Conservation (phyloP, 805 yeast species). For the Candida vaughaniae region DNA sequence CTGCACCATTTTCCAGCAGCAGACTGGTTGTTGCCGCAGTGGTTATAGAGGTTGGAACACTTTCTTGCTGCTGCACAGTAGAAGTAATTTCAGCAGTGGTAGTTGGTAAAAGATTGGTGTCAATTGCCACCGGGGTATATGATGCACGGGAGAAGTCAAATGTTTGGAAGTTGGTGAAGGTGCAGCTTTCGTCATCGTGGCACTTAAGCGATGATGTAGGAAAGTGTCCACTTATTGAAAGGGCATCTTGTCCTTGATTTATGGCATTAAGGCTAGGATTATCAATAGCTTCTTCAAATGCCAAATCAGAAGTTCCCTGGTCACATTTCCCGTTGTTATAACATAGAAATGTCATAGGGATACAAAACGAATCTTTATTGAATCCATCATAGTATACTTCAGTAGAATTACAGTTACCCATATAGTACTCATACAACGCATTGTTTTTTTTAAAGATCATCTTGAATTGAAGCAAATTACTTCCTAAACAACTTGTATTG, state of each 20-base stretch:
- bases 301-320: slow-evolving; percentile 1
- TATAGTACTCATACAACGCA: slow-evolving; percentile 10
- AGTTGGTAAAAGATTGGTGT: not conserved
- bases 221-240: slow-evolving; percentile 7
- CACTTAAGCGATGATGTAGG: slow-evolving; percentile 8
- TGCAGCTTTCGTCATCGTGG: slow-evolving; percentile 5
- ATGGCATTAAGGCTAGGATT: not conserved
- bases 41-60: too few species aligned
- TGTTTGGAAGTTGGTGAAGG: slow-evolving; percentile 6
- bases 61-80: too few species aligned
- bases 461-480: slow-evolving; percentile 13
- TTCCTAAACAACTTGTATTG: slow-evolving; percentile 10
- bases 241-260: not conserved
- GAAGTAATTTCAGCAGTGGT: not conserved
- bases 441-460: slow-evolving; percentile 7
- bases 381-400: slow-evolving; percentile 10
- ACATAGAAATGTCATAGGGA: slow-evolving; percentile 9
- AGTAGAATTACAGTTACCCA: slow-evolving; percentile 13
- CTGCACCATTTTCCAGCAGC: too few species aligned
- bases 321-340: slow-evolving; percentile 3
- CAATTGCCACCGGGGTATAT: slow-evolving; percentile 1
- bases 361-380: slow-evolving; percentile 5
- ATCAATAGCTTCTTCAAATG: slow-evolving; percentile 1
- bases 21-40: too few species aligned
- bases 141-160: slow-evolving; percentile 4